Percentiles rank a stretch among this genome's conserved stretches.
phyloP scores from a whole-genome alignment of 208 protist species.

The Acanthamoeba polyphaga region DNA sequence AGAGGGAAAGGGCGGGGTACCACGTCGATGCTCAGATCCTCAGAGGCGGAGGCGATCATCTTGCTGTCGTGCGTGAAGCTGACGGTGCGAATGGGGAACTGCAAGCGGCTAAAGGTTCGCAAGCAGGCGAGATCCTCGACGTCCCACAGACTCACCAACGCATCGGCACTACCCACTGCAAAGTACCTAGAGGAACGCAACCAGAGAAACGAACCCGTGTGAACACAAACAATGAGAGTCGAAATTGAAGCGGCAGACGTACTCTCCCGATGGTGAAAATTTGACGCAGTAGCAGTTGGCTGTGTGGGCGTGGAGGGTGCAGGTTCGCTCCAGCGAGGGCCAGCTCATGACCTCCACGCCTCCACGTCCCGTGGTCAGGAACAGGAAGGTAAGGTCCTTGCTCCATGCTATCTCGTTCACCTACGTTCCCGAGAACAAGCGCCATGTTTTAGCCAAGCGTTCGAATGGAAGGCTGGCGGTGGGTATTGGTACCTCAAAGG shows the following conservation, averaged over 20 bases:
- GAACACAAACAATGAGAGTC: background rate
- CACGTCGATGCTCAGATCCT: conserved; percentile 82
- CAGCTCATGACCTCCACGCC: conserved; percentile 77
- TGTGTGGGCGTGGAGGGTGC: conserved; percentile 78
- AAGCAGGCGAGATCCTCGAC: conserved; percentile 78
- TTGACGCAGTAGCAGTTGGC: conserved; percentile 85
- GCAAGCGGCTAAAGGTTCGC: conserved; percentile 67
- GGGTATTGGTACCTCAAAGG: background rate
- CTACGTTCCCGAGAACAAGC: conserved; percentile 7
- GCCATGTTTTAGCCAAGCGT: too few relatives aligned
- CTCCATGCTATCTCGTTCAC: conserved; percentile 86
- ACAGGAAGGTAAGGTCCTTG: conserved; percentile 47
- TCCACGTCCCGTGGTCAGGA: conserved; percentile 79
- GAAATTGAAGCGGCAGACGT: background rate
- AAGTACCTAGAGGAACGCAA: background rate
- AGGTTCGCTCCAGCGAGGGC: conserved; percentile 52
- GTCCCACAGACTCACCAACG: conserved; percentile 78
- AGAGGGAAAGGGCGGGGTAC: background rate
- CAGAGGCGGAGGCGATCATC: conserved; percentile 80
- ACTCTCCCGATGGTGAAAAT: conserved; percentile 75
- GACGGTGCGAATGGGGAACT: conserved; percentile 79
- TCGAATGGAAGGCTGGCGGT: too few relatives aligned
- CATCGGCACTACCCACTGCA: conserved; percentile 81
- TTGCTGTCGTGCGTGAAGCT: conserved; percentile 79
- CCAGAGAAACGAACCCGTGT: background rate